Evolutionary conservation across 2,329 filamentous ascomycete genomes (phyloP), one percentile per base, ranked within the genome.

Genomic region (Tolypocladium endophyticum): DNA sequence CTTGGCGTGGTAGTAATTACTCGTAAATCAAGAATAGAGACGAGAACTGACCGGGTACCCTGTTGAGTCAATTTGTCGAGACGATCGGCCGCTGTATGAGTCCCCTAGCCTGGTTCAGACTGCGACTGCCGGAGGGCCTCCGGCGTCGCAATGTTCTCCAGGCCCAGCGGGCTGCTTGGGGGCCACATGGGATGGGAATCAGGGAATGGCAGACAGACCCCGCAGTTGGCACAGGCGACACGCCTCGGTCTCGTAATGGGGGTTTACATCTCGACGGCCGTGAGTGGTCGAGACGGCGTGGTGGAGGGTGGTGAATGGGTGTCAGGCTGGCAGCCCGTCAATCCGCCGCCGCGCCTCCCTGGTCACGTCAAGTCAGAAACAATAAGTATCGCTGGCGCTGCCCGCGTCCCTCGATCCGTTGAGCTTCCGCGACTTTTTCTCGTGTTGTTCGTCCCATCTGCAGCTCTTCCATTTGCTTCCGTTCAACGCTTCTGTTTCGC

Each of bases 261-360:
- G 28, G 9, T 54, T 35, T 33, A 35, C 50, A 53, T 35, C 50
- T n/a, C 50, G 50, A 23, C 50, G 28, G 30, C 28, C 30, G 50
- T 53, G 50, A 53, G 50, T 53, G 50, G 50, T 53, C 30, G 50
- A 14, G 50, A 35, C 12, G 25, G 9, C 30, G 43, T 60, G 55
- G 30, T 50, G 56, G 23, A 58, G 59, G 59, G 55, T 60, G 55
- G 55, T 57, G 55, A 58, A 33, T 60, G 59, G 55, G 38, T 55
- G n/a, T n/a, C n/a, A n/a, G n/a, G n/a, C n/a, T n/a, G 55, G 45
- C 25, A 57, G 47, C 12, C 53, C 43, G 12, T 39, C 18, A 9
- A 53, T 36, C 45, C 23, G 28, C 20, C 18, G 47, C 47, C 25
- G 14, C 25, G 25, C 45, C 45, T 30, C 45, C 45, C 45, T 18